A percentile compares a stretch with the other conserved stretches of the same genome.
Conservation (phyloP, 352 stramenopile species). For the Pythium folliculosum region DNA sequence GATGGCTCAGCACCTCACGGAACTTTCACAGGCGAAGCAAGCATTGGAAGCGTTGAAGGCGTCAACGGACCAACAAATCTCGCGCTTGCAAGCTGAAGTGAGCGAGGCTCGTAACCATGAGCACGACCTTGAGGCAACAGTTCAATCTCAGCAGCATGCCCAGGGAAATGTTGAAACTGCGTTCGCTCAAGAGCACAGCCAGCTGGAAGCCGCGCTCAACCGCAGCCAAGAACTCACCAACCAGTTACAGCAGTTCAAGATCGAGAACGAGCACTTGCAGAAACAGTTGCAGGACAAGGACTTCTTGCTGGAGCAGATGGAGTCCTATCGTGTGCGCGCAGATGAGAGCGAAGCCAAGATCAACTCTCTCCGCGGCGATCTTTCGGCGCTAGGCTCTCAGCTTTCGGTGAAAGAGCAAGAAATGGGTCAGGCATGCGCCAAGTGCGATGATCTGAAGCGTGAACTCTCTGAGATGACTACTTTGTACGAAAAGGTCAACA, state of each 20-base stretch:
- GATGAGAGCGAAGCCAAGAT: conserved; percentile 51
- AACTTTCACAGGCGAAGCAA: conserved; percentile 38
- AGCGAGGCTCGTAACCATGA: conserved; percentile 37
- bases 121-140: conserved; percentile 34
- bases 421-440: conserved; percentile 31
- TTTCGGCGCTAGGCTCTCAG: conserved; percentile 35
- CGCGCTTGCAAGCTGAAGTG: conserved; percentile 42
- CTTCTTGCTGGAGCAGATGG: conserved; percentile 63
- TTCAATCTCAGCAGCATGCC: conserved; percentile 24
- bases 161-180: conserved; percentile 24
- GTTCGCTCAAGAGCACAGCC: conserved; percentile 37
- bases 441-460: conserved; percentile 43
- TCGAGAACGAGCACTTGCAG: conserved; percentile 73
- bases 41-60: conserved; percentile 45
- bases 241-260: conserved; percentile 70
- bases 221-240: conserved; percentile 45
- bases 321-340: conserved; percentile 43
- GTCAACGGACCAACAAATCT: conserved; percentile 41
- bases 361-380: conserved; percentile 35
- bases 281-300: conserved; percentile 69
- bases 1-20: conserved; percentile 30
- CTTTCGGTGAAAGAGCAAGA: conserved; percentile 42
- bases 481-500: conserved; percentile 67
- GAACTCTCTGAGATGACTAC: conserved; percentile 53
- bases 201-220: conserved; percentile 33